These are phyloP conservation scores for Pycnococcus provasolii DNA, from an alignment of 139 green algal genomes.

Conservation along the genomic window DNA sequence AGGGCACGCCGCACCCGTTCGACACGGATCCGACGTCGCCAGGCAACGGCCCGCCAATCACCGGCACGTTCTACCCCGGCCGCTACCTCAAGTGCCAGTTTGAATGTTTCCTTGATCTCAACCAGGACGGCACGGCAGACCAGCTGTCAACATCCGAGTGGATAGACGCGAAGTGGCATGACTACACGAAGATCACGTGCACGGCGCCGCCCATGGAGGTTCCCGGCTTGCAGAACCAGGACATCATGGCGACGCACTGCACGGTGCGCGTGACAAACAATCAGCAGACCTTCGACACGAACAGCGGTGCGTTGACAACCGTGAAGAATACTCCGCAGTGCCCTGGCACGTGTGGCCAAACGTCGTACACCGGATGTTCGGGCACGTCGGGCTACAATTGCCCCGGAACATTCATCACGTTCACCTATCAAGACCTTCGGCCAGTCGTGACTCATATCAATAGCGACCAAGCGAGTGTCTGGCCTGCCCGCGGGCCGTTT, in stretches of 20 bases:
- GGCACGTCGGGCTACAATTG: too few relatives aligned
- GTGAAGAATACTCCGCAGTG: too few relatives aligned
- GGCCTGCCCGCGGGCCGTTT: slow-evolving; percentile 20
- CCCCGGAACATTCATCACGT: background rate
- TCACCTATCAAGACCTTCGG: background rate
- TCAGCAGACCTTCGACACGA: background rate
- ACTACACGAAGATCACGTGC: slow-evolving; percentile 16
- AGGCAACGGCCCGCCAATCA: slow-evolving; percentile 10
- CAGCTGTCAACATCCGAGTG: background rate
- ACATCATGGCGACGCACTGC: background rate
- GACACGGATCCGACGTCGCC: background rate
- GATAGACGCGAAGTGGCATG: slow-evolving; percentile 8
- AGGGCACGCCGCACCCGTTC: slow-evolving; percentile 12
- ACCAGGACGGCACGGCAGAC: slow-evolving; percentile 4
- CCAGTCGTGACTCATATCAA: slow-evolving; percentile 16
- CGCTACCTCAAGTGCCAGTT: background rate
- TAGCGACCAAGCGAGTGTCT: slow-evolving; percentile 7
- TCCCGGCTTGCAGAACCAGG: background rate
- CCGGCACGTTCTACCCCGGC: slow-evolving; percentile 18
- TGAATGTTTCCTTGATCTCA: slow-evolving; percentile 5
- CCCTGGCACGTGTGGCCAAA: too few relatives aligned
- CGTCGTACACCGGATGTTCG: too few relatives aligned
- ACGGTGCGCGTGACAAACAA: slow-evolving; percentile 13
- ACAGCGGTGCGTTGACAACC: too few relatives aligned
- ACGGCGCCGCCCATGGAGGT: slow-evolving; percentile 7